Evolutionary conservation across 257 asterid species (phyloP).

Genomic region (Solanum okadae): DNA sequence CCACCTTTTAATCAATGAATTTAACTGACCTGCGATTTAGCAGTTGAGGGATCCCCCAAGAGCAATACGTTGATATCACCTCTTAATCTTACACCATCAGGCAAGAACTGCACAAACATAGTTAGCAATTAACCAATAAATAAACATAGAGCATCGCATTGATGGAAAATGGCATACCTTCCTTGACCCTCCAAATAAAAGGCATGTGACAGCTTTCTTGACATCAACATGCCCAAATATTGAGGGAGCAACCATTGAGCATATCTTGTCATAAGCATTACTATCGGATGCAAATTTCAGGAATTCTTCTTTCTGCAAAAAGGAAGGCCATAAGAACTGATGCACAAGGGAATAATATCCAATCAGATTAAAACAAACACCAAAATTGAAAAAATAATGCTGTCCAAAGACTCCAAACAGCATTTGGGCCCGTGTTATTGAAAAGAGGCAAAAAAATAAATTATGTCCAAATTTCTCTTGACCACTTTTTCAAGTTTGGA

Average conservation of each 20-base stretch:
- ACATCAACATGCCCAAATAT: slow-evolving; percentile 92
- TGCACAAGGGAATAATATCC: background rate
- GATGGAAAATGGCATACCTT: slow-evolving; percentile 40
- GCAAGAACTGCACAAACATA: slow-evolving; percentile 49
- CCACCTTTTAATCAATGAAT: background rate
- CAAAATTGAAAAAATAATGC: background rate
- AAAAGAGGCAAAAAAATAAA: background rate
- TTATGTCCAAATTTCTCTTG: background rate
- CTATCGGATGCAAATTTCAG: slow-evolving; percentile 79
- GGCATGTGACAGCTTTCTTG: slow-evolving; percentile 95
- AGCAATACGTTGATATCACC: slow-evolving; percentile 95
- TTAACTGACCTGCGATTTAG: slow-evolving; percentile 84
- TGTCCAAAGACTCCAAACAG: background rate
- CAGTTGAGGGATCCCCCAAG: slow-evolving; percentile 98
- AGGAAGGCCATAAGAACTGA: background rate
- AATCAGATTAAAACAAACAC: background rate
- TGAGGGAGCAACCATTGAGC: slow-evolving; percentile 89
- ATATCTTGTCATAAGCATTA: slow-evolving; percentile 66
- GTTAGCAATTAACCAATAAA: background rate
- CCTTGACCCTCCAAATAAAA: slow-evolving; percentile 95
- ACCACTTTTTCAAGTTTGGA: background rate
- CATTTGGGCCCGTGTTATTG: background rate
- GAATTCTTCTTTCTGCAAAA: slow-evolving; percentile 58
- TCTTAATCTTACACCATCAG: slow-evolving; percentile 97
- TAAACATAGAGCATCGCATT: slow-evolving; percentile 1